Conservation (phyloP, 352 stramenopile species). For the Albugo candida region DNA sequence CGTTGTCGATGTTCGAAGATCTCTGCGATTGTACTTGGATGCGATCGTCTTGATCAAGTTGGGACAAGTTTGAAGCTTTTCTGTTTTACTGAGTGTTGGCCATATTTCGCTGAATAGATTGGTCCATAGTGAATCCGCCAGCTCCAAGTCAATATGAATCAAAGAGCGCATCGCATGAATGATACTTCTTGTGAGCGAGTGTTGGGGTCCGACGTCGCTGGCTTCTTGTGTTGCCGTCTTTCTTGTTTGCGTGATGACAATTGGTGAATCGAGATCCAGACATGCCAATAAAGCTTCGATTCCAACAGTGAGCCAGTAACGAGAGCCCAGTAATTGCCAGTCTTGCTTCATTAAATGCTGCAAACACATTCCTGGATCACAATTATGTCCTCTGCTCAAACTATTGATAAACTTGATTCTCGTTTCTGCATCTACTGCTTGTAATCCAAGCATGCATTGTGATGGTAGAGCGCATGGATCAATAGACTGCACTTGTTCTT, state of each 20-base stretch:
- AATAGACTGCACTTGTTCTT: slow-evolving; percentile 27
- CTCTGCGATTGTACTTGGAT: slow-evolving; percentile 76
- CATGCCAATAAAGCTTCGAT: slow-evolving; percentile 40
- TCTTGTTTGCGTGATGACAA: background rate
- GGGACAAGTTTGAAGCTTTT: slow-evolving; percentile 32
- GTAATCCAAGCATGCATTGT: slow-evolving; percentile 58
- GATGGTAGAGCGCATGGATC: slow-evolving; percentile 46
- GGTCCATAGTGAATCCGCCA: slow-evolving; percentile 71
- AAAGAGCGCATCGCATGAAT: slow-evolving; percentile 39
- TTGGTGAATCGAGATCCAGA: background rate
- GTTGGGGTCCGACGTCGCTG: slow-evolving; percentile 5
- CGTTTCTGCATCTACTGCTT: slow-evolving; percentile 41
- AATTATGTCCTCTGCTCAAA: slow-evolving; percentile 24
- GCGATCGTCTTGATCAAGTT: slow-evolving; percentile 62
- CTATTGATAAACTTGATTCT: slow-evolving; percentile 55
- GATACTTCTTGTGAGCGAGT: slow-evolving; percentile 2
- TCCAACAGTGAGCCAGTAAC: slow-evolving; percentile 68
- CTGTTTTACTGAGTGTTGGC: slow-evolving; percentile 13
- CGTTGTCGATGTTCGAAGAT: slow-evolving; percentile 28
- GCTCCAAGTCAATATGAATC: slow-evolving; percentile 60
- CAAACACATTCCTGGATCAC: slow-evolving; percentile 24
- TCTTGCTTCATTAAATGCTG: slow-evolving; percentile 63
- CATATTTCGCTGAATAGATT: slow-evolving; percentile 27
- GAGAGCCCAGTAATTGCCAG: slow-evolving; percentile 68
- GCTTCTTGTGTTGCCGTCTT: slow-evolving; percentile 1